Evolutionary conservation across 2,329 filamentous ascomycete genomes (phyloP).

Genomic region (Ascochyta rabiei): DNA sequence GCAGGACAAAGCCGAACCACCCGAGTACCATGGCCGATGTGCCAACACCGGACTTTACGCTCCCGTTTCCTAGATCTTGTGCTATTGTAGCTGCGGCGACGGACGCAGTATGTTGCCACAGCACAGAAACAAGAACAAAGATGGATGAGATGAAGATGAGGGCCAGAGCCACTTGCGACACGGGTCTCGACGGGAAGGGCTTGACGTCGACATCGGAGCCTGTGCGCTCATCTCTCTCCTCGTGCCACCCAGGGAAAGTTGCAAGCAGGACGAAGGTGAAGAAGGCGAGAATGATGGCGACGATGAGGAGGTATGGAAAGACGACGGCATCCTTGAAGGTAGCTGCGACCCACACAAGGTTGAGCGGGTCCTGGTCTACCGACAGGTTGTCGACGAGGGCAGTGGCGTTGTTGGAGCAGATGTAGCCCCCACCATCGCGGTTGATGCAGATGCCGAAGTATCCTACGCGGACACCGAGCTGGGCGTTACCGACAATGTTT

Average conservation of each 20-base stretch:
- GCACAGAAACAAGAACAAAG: constrained; percentile 69
- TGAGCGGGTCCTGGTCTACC: constrained; percentile 92
- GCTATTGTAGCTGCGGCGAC: constrained; percentile 94
- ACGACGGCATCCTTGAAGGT: constrained; percentile 99
- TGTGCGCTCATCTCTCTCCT: constrained; percentile 75
- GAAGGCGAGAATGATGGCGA: constrained; percentile 96
- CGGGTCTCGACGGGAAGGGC: constrained; percentile 88
- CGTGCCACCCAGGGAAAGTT: constrained; percentile 97
- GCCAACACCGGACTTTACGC: constrained; percentile 85
- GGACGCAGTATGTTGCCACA: constrained; percentile 96
- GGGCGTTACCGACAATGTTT: constrained; percentile 85
- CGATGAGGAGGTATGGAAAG: constrained; percentile 97
- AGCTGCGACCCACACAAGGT: constrained; percentile 93
- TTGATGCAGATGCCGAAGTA: constrained; percentile 99
- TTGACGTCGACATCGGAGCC: constrained; percentile 90
- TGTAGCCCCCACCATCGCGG: constrained; percentile 85
- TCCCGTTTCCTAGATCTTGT: constrained; percentile 89
- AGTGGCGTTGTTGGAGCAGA: constrained; percentile 97
- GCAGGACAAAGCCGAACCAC: constrained; percentile 92
- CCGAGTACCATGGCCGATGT: constrained; percentile 95
- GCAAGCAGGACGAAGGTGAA: constrained; percentile 92
- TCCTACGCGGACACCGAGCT: constrained; percentile 88
- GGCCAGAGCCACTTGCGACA: constrained; percentile 89
- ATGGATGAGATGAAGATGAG: constrained; percentile 80
- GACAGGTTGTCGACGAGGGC: constrained; percentile 86